Percentiles rank a stretch among this genome's conserved stretches.
Evolutionary conservation across 495 filamentous ascomycete genomes (phyloP).

Genomic region (Hyaloscypha hepaticicola): DNA sequence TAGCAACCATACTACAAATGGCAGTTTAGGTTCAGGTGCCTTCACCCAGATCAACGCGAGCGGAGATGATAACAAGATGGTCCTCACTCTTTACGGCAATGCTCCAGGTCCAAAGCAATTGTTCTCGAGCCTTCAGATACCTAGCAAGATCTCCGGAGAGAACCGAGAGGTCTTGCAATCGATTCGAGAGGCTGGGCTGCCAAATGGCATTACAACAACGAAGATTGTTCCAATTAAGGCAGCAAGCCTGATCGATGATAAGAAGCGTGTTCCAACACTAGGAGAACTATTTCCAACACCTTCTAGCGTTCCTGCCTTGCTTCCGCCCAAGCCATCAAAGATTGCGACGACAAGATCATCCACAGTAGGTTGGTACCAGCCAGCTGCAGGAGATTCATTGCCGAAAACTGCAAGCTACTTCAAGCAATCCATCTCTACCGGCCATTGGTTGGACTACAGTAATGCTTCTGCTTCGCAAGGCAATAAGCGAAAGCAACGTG

Average conservation of each 20-base stretch:
- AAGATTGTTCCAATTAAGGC: slow-evolving; percentile 60
- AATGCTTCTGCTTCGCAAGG: slow-evolving; percentile 56
- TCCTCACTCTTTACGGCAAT: slow-evolving; percentile 70
- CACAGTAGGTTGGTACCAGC: slow-evolving; percentile 62
- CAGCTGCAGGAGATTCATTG: slow-evolving; percentile 37
- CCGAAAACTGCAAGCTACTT: slow-evolving; percentile 50
- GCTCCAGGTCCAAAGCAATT: slow-evolving; percentile 72
- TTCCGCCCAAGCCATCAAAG: slow-evolving; percentile 70
- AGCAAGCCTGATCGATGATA: slow-evolving; percentile 35
- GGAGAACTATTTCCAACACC: slow-evolving; percentile 81
- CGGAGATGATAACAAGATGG: slow-evolving; percentile 48
- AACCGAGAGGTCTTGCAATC: slow-evolving; percentile 36
- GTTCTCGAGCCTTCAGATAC: slow-evolving; percentile 75
- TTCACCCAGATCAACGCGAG: slow-evolving; percentile 29
- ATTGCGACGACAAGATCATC: slow-evolving; percentile 57
- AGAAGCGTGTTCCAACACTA: slow-evolving; percentile 60
- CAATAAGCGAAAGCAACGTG: slow-evolving; percentile 65
- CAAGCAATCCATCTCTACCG: slow-evolving; percentile 55
- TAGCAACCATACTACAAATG: slow-evolving; percentile 18
- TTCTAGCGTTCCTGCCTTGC: slow-evolving; percentile 59
- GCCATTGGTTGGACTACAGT: slow-evolving; percentile 69
- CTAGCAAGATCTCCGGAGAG: slow-evolving; percentile 41
- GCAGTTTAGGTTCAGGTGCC: slow-evolving; percentile 14
- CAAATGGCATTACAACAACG: slow-evolving; percentile 70
- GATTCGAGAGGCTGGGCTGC: slow-evolving; percentile 64